Base-by-base conservation (phyloP, 345 rosid species). In the Triadica sebifera region DNA sequence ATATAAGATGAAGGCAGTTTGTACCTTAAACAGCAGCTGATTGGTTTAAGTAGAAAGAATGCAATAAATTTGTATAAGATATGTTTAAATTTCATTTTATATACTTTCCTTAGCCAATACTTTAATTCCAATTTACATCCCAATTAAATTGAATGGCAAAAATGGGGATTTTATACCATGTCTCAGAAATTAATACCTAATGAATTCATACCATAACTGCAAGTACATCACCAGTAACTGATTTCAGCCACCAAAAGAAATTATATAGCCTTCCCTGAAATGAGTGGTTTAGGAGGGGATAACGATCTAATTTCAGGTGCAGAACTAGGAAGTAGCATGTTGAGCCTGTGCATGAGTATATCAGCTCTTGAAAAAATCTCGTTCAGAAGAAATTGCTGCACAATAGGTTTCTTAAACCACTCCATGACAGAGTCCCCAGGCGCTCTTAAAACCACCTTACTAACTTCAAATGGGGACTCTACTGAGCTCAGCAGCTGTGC, bases 381-480 rank as follows among this genome's bases (percentile, higher is more conserved):
- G 38, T 96, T 93, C 67, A 96, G 74, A 58, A 93, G 96, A 83
- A 95, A 95, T 81, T 95, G 98, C 75, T 95, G 98, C 59, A 95
- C 99, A 6, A 95, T 90, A 16, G 98, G 97, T 73, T 95, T 95
- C 88, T 93, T 91, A 76, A 90, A 95, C 99, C 99, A 95, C 72
- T 88, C 98, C 97, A 95, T 91, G 6, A 95, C 89, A 68, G 86
- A 81, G 64, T 91, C 97, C 12, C 99, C 99, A 0, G 98, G 93
- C 24, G 97, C 98, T 58, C 97, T 86, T 76, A 91, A 75, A 74
- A 95, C 98, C 47, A 93, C 97, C 84, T 93, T 93, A 72, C 98
- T 91, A 3, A 89, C 99, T 81, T 95, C 99, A 72, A 95, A 95
- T 37, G 97, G 97, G 8, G 94, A 93, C 81, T 91, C 99, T 47